Conservation (phyloP, 306 rosid species). For the Cicer cuneatum region DNA sequence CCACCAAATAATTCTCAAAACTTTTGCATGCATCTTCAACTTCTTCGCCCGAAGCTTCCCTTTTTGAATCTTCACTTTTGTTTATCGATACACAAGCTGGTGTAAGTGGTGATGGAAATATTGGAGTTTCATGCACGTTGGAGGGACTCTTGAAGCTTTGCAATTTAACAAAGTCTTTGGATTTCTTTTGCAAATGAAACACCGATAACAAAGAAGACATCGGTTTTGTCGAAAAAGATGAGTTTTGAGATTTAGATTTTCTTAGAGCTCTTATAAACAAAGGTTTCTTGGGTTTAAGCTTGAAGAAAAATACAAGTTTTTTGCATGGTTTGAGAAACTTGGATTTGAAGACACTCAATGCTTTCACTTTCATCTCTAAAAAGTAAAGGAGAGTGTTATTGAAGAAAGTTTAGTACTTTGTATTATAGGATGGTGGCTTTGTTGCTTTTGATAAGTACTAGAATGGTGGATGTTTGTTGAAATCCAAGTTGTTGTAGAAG, state of each 20-base stretch:
- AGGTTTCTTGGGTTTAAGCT: slow-evolving; percentile 61
- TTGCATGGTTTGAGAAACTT: slow-evolving; percentile 78
- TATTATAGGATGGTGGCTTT: slow-evolving; percentile 32
- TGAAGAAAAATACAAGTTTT: slow-evolving; percentile 58
- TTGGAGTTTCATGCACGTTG: slow-evolving; percentile 42
- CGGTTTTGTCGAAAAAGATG: slow-evolving; percentile 36
- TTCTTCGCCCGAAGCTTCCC: slow-evolving; percentile 43
- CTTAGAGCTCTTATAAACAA: slow-evolving; percentile 54
- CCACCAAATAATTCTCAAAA: slow-evolving; percentile 84
- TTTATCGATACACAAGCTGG: slow-evolving; percentile 48
- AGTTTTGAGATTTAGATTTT: slow-evolving; percentile 25
- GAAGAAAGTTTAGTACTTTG: slow-evolving; percentile 54
- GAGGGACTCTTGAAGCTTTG: slow-evolving; percentile 46
- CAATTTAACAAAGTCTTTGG: slow-evolving; percentile 38
- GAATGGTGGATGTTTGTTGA: slow-evolving; percentile 42
- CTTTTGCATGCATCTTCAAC: slow-evolving; percentile 89
- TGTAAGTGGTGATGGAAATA: slow-evolving; percentile 60
- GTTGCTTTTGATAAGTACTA: slow-evolving; percentile 32
- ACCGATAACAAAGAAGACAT: slow-evolving; percentile 51
- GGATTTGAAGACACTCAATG: slow-evolving; percentile 68
- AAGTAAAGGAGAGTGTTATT: slow-evolving; percentile 53
- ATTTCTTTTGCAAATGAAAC: slow-evolving; percentile 51
- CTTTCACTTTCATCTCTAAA: slow-evolving; percentile 68
- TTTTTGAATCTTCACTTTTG: slow-evolving; percentile 33
- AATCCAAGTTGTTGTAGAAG: slow-evolving; percentile 46